These are phyloP conservation scores for Trichoderma arundinaceum DNA, from an alignment of 2,329 filamentous ascomycete species.

Conservation along the genomic window DNA sequence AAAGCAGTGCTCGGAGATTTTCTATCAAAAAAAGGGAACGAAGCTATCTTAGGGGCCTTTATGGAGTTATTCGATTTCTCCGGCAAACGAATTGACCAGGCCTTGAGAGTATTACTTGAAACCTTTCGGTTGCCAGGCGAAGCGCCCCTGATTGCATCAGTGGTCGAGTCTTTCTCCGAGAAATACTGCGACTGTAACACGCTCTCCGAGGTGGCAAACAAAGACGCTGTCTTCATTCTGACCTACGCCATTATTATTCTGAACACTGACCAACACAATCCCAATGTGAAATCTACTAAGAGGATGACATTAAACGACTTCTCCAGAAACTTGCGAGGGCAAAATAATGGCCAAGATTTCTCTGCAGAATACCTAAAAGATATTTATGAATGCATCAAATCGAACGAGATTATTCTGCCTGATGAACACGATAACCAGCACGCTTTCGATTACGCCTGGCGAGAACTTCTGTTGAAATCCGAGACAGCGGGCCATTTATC, in stretches of 20 bases:
- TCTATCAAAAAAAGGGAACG: constrained; percentile 88
- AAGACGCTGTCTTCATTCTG: constrained; percentile 86
- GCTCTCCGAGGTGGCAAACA: constrained; percentile 77
- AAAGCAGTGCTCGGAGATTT: constrained; percentile 93
- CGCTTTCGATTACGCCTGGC: constrained; percentile 97
- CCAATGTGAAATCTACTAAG: constrained; percentile 77
- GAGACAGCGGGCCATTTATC: constrained; percentile 74
- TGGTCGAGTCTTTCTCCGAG: constrained; percentile 84
- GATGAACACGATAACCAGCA: constrained; percentile 97
- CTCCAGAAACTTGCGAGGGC: constrained; percentile 84
- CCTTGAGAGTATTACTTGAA: constrained; percentile 82
- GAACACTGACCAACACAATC: constrained; percentile 96
- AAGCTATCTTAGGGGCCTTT: constrained; percentile 82
- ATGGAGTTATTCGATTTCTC: constrained; percentile 87
- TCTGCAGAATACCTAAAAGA: constrained; percentile 78
- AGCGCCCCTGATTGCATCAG: constrained; percentile 88
- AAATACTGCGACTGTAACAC: constrained; percentile 76
- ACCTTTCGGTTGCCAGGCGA: constrained; percentile 94
- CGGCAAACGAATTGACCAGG: constrained; percentile 87
- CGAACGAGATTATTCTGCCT: constrained; percentile 92
- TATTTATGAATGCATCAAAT: constrained; percentile 90
- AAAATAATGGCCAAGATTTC: constrained; percentile 87
- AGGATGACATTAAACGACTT: constrained; percentile 89
- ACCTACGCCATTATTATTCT: constrained; percentile 97
- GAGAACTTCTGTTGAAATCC: constrained; percentile 86